Conservation (phyloP, 495 filamentous ascomycete genomes). For the Penicillium ochrochloron region DNA sequence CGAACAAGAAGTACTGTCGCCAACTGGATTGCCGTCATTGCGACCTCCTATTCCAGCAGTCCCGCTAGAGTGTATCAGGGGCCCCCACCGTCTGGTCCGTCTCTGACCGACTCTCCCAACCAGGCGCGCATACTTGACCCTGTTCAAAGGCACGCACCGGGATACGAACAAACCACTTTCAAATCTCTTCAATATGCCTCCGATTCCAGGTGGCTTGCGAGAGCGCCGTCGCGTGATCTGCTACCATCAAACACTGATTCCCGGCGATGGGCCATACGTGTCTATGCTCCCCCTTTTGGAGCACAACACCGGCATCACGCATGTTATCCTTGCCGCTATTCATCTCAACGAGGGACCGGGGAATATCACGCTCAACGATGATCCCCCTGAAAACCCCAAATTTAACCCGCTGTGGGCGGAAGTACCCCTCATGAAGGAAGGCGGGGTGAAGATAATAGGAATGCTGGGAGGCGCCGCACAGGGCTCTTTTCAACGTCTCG, state of each 20-base stretch:
- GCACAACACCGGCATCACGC: constrained; percentile 64
- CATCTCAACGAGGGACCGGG: constrained; percentile 70
- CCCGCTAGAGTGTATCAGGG: neutral
- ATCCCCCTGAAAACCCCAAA: constrained; percentile 60
- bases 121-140: neutral
- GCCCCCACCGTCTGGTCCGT: neutral
- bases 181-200: constrained; percentile 36
- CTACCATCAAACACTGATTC: constrained; percentile 74
- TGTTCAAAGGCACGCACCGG: neutral
- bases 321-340: constrained; percentile 78
- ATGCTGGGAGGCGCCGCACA: constrained; percentile 83
- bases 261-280: constrained; percentile 59
- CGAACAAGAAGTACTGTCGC: neutral
- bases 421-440: constrained; percentile 62
- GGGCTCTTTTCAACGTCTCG: constrained; percentile 70
- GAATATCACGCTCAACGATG: constrained; percentile 75
- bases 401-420: constrained; percentile 71
- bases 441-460: constrained; percentile 72
- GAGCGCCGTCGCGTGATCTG: constrained; percentile 58
- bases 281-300: constrained; percentile 72
- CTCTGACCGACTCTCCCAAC: neutral
- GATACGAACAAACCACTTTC: neutral
- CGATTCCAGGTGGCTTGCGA: constrained; percentile 30
- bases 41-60: neutral
- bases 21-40: neutral